Percentiles rank a stretch among this genome's conserved stretches.
Evolutionary conservation across 1,139 yeast species (phyloP).

Genomic region (Trichomonascaceae sp.): DNA sequence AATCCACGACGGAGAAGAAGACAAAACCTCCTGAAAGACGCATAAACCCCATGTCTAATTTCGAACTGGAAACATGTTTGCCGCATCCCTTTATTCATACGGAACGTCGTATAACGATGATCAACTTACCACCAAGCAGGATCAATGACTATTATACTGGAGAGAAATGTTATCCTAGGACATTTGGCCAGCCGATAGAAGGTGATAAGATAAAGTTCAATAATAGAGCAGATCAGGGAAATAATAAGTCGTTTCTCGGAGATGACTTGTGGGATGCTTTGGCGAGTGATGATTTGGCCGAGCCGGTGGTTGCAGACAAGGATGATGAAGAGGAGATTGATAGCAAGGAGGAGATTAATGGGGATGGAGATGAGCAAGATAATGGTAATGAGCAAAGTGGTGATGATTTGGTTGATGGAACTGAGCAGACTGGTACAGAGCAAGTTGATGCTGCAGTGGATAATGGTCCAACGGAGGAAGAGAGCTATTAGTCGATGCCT

Average conservation of each 20-base stretch:
- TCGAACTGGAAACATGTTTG: slow-evolving; percentile 60
- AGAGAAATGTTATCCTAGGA: slow-evolving; percentile 1
- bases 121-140: slow-evolving; percentile 12
- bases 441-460: no score
- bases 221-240: slow-evolving; percentile 22
- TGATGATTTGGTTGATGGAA: slow-evolving; percentile 11
- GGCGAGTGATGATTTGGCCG: background rate
- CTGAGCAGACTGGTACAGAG: background rate
- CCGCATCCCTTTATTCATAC: slow-evolving; percentile 49
- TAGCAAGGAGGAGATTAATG: background rate
- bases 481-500: no score
- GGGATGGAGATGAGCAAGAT: slow-evolving; percentile 10
- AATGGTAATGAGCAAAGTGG: slow-evolving; percentile 12
- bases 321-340: background rate
- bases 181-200: slow-evolving; percentile 20
- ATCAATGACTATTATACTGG: slow-evolving; percentile 8
- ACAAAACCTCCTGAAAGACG: background rate
- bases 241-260: slow-evolving; percentile 10
- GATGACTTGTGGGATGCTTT: slow-evolving; percentile 14
- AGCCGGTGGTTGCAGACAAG: background rate
- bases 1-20: background rate
- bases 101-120: slow-evolving; percentile 30
- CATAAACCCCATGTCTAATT: slow-evolving; percentile 46
- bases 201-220: slow-evolving; percentile 24
- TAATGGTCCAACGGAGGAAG: no score